Base-by-base conservation (phyloP, 768 basidiomycete genomes). In the Phylloporus rhodoxanthus region DNA sequence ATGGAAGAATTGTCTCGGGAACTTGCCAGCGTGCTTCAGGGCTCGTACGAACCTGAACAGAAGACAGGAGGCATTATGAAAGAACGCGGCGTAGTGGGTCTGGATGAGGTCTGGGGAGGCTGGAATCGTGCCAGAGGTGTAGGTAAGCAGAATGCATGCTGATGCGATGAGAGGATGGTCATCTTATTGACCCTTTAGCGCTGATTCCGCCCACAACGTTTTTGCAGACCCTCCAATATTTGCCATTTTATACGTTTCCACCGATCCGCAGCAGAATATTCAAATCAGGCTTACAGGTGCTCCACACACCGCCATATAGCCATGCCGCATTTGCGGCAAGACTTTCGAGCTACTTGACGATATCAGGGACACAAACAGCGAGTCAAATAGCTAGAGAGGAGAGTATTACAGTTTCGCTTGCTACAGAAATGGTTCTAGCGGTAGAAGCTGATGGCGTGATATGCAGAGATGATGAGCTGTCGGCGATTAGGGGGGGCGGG, bases 91-190 rank as follows among this genome's bases (percentile, higher is more conserved):
- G 78, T 95, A 29, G 77, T 96, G 33, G 89, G 85, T 0, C 68
- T 96, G 23, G 93, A 97, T 62, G 93, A 95, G 68, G 87, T 87
- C 0, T 97, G 93, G 93, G 90, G 90, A 23, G 82, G 87, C 2
- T 96, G 93, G 93, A 95, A 94, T 62, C 82, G 93, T 50, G 92
- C 91, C 6, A 72, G 93, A 56, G 93, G 93, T 43, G 86, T 95
- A 47, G 86, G 92, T 91, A 65, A 65, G 56, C 47, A 17, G 34
- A 43, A 14, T 23, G 19, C 26, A 26, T 4, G 21, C 23, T 5
- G 20, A 13, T 40, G 21, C n/a, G 33, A 36, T 17, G 14, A 38
- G 19, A 10, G 37, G 19, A 9, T 20, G 20, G 20, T 13, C 11
- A 11, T 38, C 20, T 38, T 13, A 38, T 28, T 32, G 19, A 15